phyloP scores from a whole-genome alignment of 2,329 filamentous ascomycete species.

The Beauveria medogensis region DNA sequence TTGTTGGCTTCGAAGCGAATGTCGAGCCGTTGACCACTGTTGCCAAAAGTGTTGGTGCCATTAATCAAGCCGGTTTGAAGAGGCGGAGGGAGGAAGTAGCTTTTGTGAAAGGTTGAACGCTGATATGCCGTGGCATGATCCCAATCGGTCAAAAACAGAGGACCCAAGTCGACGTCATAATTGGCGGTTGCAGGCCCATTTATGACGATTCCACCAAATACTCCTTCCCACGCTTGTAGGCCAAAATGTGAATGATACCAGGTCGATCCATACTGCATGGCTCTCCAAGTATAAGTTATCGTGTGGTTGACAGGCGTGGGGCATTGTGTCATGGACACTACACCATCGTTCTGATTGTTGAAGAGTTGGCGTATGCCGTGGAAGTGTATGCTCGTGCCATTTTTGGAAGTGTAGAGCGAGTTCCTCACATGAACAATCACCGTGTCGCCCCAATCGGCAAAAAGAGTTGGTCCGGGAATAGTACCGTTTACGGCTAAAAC shows the following conservation, averaged over 20 bases:
- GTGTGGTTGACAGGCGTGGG: constrained; percentile 42
- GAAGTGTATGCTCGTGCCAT: constrained; percentile 46
- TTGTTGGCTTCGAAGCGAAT: constrained; percentile 33
- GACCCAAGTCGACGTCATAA: constrained; percentile 57
- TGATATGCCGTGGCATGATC: constrained; percentile 26
- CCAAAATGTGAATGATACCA: constrained; percentile 53
- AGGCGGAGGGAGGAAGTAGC: background rate
- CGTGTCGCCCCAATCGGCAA: constrained; percentile 46
- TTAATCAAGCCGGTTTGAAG: background rate
- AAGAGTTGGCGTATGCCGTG: constrained; percentile 55
- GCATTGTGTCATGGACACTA: constrained; percentile 48
- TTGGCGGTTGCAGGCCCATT: constrained; percentile 49
- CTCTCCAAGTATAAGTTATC: constrained; percentile 51
- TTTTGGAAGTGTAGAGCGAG: constrained; percentile 21
- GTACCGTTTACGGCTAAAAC: constrained; percentile 37
- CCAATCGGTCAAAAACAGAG: constrained; percentile 53
- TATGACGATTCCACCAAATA: constrained; percentile 53
- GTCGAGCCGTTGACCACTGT: constrained; percentile 25
- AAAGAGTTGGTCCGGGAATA: constrained; percentile 56
- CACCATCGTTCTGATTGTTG: constrained; percentile 53
- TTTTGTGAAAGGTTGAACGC: background rate
- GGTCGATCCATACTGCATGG: constrained; percentile 50
- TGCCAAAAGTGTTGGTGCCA: background rate
- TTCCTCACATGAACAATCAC: constrained; percentile 38
- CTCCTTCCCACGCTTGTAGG: constrained; percentile 27